Evolutionary conservation across 2,329 filamentous ascomycete species (phyloP), one percentile per base, ranked within the genome.

Genomic region (Elsinoe perseae): DNA sequence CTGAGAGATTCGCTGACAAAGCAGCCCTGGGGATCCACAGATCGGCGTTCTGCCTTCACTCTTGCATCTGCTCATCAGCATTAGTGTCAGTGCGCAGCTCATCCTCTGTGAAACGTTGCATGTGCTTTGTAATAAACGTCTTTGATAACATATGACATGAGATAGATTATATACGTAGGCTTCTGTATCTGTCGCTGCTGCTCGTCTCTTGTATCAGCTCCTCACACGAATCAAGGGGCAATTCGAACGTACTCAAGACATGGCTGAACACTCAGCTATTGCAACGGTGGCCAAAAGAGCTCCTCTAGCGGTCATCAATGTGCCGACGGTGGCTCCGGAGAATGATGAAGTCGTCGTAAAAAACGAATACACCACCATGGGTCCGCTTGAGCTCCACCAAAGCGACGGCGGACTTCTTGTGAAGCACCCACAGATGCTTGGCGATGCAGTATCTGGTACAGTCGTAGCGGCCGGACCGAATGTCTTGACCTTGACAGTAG

Each of bases 311-410:
- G 58, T 72, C 20, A 66, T 65, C 7, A 60, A 69, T 53, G 66
- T 74, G 2, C 67, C 70, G 1, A 73, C 71, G 5, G 56, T 67
- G 3, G 56, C 58, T 12, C 70, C 70, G 1, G 57, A 40, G 12
- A 61, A 50, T 9, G 72, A 76, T 32, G 77, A 85, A 65, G 74
- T 82, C 30, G 72, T 76, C 14, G 68, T 85, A 38, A 74, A 72
- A 23, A 77, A 81, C 8, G 69, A 77, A 57, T 85, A 79, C 78
- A 81, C 80, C 1, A 76, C 80, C 2, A 82, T 81, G 1, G 81
- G 79, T 1, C 82, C 82, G 0, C 70, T 85, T 0, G 80, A 85
- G 61, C 69, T 85, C 4, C 82, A 85, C 66, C 77, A 80, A 58
- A 78, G 80, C 43, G 80, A 84, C 61, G 80, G 81, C 32, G 80